Evolutionary conservation across 305 asterid genomes (phyloP).

Genomic region (Lippia alba): DNA sequence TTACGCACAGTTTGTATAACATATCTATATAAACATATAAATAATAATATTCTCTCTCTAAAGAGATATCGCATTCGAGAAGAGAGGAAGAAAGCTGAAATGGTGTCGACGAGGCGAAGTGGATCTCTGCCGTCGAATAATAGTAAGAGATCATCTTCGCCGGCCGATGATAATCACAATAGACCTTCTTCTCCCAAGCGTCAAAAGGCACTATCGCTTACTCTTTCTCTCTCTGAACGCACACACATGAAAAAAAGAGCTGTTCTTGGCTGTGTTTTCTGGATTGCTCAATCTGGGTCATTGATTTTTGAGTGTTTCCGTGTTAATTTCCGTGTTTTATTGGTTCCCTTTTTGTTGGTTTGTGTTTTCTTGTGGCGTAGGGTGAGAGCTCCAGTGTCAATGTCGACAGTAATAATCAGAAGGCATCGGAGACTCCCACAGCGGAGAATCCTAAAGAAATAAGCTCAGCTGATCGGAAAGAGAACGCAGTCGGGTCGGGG

Average conservation of each 20-base stretch:
- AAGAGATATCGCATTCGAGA: constrained; percentile 39
- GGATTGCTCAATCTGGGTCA: constrained; percentile 32
- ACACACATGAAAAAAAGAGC: constrained; percentile 25
- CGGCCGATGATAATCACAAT: constrained; percentile 58
- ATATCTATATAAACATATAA: constrained; percentile 3
- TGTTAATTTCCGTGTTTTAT: constrained; percentile 1
- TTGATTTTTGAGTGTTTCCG: constrained; percentile 34
- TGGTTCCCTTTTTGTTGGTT: neutral
- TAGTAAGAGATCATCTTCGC: constrained; percentile 73
- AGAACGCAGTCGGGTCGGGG: constrained; percentile 32
- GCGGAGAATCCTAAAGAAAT: constrained; percentile 73
- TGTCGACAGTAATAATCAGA: constrained; percentile 40
- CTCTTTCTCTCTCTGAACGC: constrained; percentile 25
- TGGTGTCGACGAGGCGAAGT: constrained; percentile 93
- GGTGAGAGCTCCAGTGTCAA: constrained; percentile 54
- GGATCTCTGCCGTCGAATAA: constrained; percentile 85
- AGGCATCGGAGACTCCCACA: constrained; percentile 49
- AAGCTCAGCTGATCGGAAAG: constrained; percentile 71
- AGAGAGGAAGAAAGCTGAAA: constrained; percentile 54
- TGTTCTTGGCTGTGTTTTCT: constrained; percentile 19
- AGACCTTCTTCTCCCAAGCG: constrained; percentile 86
- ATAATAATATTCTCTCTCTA: constrained; percentile 33
- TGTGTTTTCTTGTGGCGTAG: constrained; percentile 39
- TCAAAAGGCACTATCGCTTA: constrained; percentile 56
- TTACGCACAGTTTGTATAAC: constrained; percentile 8